Evolutionary conservation across 2,329 filamentous ascomycete species (phyloP), one percentile per base, ranked within the genome.

Genomic region (Sporothrix pseudoabietina): DNA sequence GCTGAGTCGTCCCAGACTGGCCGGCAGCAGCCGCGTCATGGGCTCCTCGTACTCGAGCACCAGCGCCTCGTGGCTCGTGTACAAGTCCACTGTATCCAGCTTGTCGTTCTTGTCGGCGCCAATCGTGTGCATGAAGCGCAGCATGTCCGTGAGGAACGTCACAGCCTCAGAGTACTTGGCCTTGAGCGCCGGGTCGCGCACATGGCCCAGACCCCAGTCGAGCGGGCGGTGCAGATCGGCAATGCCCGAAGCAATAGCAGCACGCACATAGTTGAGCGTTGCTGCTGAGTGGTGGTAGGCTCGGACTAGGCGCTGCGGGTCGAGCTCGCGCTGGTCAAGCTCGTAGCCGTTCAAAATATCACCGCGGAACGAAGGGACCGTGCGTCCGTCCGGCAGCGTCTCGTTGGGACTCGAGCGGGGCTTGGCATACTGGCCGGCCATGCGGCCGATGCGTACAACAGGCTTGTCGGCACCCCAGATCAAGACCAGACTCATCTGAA

Each of bases 361-460:
- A 19, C 96, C 96, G 71, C 96, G 88, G 86, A 98, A 99, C 57
- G 93, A 96, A 4, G 93, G 92, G 72, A 97, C 91, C 79, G 94
- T 89, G 74, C 89, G 88, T 70, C 94, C 94, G 76, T 97, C 85
- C 69, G 97, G 84, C 1, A 90, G 87, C 61, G 73, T 74, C 84
- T 99, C 96, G 52, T 90, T 94, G 0, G 95, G 92, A 78, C 91
- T 97, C 4, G 94, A 97, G 73, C 96, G 87, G 2, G 95, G 96
- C 83, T 99, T 99, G 41, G 96, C 96, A 79, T 97, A 99, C 85
- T 99, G 96, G 3, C 96, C 96, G 14, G 96, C 96, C 90, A 98
- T 98, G 75, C 96, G 90, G 19, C 94, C 96, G 79, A 99, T 97
- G 77, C 96, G 90, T 66, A 99, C 94, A 4, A 99, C 94, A 6